Evolutionary conservation across 495 filamentous ascomycete species (phyloP).

Genomic region (Pyrenopolyporus hunteri): DNA sequence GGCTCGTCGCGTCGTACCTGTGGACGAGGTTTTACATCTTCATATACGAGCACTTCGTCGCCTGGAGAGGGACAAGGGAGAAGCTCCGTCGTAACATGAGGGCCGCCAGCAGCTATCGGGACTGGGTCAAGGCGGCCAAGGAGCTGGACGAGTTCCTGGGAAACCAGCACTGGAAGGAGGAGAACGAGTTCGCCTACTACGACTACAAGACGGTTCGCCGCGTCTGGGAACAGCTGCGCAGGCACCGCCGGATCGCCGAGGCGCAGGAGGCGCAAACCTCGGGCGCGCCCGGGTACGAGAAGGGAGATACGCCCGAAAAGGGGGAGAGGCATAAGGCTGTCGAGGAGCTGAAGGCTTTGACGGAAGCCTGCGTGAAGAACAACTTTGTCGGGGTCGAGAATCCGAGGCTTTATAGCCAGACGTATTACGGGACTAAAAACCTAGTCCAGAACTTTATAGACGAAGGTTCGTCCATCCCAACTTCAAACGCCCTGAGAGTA

Average conservation of each 20-base stretch:
- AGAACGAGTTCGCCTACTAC: conserved; percentile 93
- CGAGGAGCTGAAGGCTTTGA: conserved; percentile 73
- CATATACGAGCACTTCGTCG: conserved; percentile 78
- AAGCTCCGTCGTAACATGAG: conserved; percentile 71
- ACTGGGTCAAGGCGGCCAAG: conserved; percentile 80
- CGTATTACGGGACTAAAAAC: conserved; percentile 94
- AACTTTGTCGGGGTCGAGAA: conserved; percentile 98
- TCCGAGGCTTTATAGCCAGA: conserved; percentile 89
- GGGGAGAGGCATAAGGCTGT: conserved; percentile 55
- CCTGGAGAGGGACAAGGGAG: conserved; percentile 77
- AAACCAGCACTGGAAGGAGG: conserved; percentile 83
- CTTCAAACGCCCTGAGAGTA: neutral
- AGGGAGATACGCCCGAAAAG: conserved; percentile 15
- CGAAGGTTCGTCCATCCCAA: conserved; percentile 61
- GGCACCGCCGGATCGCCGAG: conserved; percentile 62
- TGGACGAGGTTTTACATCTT: conserved; percentile 87
- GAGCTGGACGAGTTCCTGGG: conserved; percentile 82
- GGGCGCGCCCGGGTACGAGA: conserved; percentile 11
- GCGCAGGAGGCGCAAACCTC: conserved; percentile 49
- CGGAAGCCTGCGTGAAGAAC: conserved; percentile 93
- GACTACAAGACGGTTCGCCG: conserved; percentile 80
- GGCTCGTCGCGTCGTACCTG: conserved; percentile 72
- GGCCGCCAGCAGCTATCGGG: conserved; percentile 71
- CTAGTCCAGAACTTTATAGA: conserved; percentile 88
- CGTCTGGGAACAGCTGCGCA: conserved; percentile 75